A percentile compares a stretch with the other conserved stretches of the same genome.
Conservation (phyloP, 2,329 filamentous ascomycete species). For the Mariannaea elegans region DNA sequence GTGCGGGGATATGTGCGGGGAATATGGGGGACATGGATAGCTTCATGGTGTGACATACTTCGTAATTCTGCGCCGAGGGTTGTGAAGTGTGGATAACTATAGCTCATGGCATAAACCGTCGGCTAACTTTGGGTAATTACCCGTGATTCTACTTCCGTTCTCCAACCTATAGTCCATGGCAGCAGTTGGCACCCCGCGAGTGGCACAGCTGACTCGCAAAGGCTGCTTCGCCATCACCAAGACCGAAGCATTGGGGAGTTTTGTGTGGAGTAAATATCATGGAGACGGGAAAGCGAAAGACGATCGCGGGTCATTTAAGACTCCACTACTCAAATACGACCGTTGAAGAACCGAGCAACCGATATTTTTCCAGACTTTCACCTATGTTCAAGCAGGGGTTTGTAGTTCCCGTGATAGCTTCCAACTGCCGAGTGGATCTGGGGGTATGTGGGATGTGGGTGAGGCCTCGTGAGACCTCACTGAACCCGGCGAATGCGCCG, state of each 20-base stretch:
- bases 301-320: slow-evolving; percentile 21
- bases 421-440: slow-evolving; percentile 29
- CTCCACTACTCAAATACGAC: slow-evolving; percentile 32
- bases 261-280: slow-evolving; percentile 34
- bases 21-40: slow-evolving; percentile 17
- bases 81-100: too few species aligned
- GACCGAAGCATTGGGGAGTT: slow-evolving; percentile 8
- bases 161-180: slow-evolving; percentile 8
- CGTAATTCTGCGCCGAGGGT: too few species aligned
- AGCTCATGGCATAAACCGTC: too few species aligned
- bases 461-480: background rate
- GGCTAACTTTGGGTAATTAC: slow-evolving; percentile 1
- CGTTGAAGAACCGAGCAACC: slow-evolving; percentile 34
- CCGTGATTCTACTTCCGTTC: slow-evolving; percentile 9
- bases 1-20: slow-evolving; percentile 21
- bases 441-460: slow-evolving; percentile 21
- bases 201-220: slow-evolving; percentile 15
- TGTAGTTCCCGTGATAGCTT: slow-evolving; percentile 16
- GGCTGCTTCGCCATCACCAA: slow-evolving; percentile 13
- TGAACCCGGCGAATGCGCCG: slow-evolving; percentile 21
- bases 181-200: background rate
- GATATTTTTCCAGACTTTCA: slow-evolving; percentile 24
- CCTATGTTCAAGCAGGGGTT: background rate
- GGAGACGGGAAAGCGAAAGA: slow-evolving; percentile 20
- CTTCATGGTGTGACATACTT: slow-evolving; percentile 20